These are phyloP conservation scores for Lecanosticta acicola DNA, from an alignment of 2,329 filamentous ascomycete species.

Conservation along the genomic window DNA sequence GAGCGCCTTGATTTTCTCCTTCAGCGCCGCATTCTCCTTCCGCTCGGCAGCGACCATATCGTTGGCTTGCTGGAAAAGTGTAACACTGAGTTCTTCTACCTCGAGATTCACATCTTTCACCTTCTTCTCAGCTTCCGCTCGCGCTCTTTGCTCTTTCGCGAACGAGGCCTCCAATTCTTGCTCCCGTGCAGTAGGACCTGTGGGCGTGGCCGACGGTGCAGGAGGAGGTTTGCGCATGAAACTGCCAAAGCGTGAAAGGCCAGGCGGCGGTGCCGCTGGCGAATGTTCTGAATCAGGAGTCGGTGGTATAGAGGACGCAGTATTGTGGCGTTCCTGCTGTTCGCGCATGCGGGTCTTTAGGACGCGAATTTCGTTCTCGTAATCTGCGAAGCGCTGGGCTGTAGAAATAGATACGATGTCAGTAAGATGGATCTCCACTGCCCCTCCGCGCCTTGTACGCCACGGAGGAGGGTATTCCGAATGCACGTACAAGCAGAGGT, in stretches of 20 bases:
- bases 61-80: slow-evolving; percentile 76
- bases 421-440: not conserved
- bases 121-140: slow-evolving; percentile 63
- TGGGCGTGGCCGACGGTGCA: slow-evolving; percentile 29
- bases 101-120: slow-evolving; percentile 63
- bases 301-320: slow-evolving; percentile 10
- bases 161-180: slow-evolving; percentile 57
- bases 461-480: not conserved
- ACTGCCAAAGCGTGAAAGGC: slow-evolving; percentile 40
- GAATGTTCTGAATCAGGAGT: slow-evolving; percentile 3
- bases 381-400: slow-evolving; percentile 58
- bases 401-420: not conserved
- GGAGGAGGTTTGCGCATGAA: slow-evolving; percentile 38
- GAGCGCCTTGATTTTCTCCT: slow-evolving; percentile 63
- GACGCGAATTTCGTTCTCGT: slow-evolving; percentile 68
- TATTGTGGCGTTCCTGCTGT: slow-evolving; percentile 23
- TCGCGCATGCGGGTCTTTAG: slow-evolving; percentile 45
- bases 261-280: slow-evolving; percentile 26
- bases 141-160: slow-evolving; percentile 59
- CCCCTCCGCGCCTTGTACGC: not conserved
- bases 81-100: slow-evolving; percentile 70
- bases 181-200: slow-evolving; percentile 30
- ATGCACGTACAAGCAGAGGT: slow-evolving; percentile 51
- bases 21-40: slow-evolving; percentile 62
- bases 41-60: slow-evolving; percentile 79